A percentile compares a stretch with the other conserved stretches of the same genome.
phyloP scores from a whole-genome alignment of 768 basidiomycete genomes.

The Suillus occidentalis region DNA sequence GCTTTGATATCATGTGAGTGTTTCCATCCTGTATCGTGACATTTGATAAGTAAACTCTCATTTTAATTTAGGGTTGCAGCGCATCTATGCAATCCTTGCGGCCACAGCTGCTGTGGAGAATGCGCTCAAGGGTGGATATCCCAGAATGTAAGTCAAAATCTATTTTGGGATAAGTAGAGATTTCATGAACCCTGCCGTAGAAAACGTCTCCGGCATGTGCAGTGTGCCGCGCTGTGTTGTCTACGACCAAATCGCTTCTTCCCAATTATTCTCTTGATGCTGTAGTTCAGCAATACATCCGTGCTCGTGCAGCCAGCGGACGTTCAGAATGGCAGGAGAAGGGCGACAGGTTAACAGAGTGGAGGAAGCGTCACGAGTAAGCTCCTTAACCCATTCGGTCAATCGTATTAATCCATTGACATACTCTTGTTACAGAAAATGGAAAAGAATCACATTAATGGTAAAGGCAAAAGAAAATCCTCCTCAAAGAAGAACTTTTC shows the following conservation, averaged over 20 bases:
- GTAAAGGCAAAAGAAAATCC: slow-evolving; percentile 16
- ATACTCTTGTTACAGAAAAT: slow-evolving; percentile 15
- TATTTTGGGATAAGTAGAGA: slow-evolving; percentile 2
- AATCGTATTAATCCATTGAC: background rate
- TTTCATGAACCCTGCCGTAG: slow-evolving; percentile 22
- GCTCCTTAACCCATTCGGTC: slow-evolving; percentile 19
- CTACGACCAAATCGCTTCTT: slow-evolving; percentile 46
- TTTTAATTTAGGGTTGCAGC: slow-evolving; percentile 50
- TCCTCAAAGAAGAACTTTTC: slow-evolving; percentile 9
- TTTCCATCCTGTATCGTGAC: background rate
- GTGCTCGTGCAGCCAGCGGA: slow-evolving; percentile 45
- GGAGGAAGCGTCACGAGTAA: slow-evolving; percentile 55
- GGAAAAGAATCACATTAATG: slow-evolving; percentile 31
- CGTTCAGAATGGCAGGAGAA: slow-evolving; percentile 51
- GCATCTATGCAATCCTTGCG: slow-evolving; percentile 68
- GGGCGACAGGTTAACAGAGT: slow-evolving; percentile 51
- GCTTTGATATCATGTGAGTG: slow-evolving; percentile 69
- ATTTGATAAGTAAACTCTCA: slow-evolving; percentile 7
- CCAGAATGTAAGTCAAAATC: slow-evolving; percentile 43
- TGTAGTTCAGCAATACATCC: slow-evolving; percentile 59
- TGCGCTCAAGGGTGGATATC: slow-evolving; percentile 63
- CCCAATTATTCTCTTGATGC: slow-evolving; percentile 66
- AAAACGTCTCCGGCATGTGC: slow-evolving; percentile 52
- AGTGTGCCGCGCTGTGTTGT: slow-evolving; percentile 54
- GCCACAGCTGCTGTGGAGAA: slow-evolving; percentile 70